phyloP scores from a whole-genome alignment of 2,329 filamentous ascomycete genomes.

The Lecanicillium sp. region DNA sequence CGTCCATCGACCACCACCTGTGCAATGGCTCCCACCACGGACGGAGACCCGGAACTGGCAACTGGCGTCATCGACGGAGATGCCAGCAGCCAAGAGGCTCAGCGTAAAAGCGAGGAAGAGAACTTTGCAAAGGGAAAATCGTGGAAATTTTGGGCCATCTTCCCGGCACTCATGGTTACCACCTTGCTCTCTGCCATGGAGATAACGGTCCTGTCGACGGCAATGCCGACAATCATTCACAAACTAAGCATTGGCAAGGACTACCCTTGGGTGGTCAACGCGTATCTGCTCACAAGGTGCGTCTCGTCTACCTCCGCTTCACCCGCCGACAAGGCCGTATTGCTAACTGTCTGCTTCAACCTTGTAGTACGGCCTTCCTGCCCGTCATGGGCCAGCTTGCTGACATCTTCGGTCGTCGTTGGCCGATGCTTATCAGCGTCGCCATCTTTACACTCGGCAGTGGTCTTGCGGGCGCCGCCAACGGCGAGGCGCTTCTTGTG shows the following conservation, averaged over 20 bases:
- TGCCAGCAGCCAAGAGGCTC: too few species aligned
- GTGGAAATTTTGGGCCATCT: slow-evolving; percentile 13
- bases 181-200: slow-evolving; percentile 17
- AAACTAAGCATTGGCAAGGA: slow-evolving; percentile 15
- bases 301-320: neutral
- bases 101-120: too few species aligned
- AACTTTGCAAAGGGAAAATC: too few species aligned
- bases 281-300: slow-evolving; percentile 20
- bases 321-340: neutral
- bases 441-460: slow-evolving; percentile 42
- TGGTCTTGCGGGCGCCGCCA: slow-evolving; percentile 38
- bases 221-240: slow-evolving; percentile 17
- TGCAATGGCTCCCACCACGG: too few species aligned
- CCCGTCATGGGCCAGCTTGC: slow-evolving; percentile 38
- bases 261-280: slow-evolving; percentile 21
- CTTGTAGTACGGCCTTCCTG: slow-evolving; percentile 26
- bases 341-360: slow-evolving; percentile 1
- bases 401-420: slow-evolving; percentile 42
- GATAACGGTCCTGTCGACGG: slow-evolving; percentile 18
- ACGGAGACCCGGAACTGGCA: too few species aligned
- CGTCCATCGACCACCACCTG: too few species aligned
- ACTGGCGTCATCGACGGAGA: too few species aligned
- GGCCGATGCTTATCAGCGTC: slow-evolving; percentile 26
- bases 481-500: slow-evolving; percentile 36
- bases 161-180: slow-evolving; percentile 14